Base-by-base conservation (phyloP, 768 basidiomycete genomes). In the Inosperma sp. region DNA sequence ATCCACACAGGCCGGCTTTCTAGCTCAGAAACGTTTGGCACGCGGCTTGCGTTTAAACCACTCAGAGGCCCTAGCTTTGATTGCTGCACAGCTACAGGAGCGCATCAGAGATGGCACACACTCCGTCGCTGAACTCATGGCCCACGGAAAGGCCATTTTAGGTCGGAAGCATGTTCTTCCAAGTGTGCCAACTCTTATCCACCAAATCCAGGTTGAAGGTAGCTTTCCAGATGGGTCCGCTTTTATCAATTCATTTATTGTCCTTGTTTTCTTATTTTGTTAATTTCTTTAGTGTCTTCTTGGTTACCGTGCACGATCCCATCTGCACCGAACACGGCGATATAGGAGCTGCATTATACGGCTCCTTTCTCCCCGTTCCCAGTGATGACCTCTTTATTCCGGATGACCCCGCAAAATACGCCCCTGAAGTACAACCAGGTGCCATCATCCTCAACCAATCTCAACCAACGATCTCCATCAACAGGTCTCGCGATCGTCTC, bases 231-330 rank as follows among this genome's bases (percentile, higher is more conserved):
- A 93, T 56, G 88, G 88, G 93, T 90, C 59, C 35, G 79, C 57
- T 49, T 22, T 22, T 16, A 26, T 19, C 25, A 19, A 26, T 21
- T 17, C 25, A 10, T 12, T 30, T 41, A 12, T 26, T 19, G 30
- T 53, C 21, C 30, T 51, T 29, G 30, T 51, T 49, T 30, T 12
- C n/a, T 45, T 13, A 27, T 21, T 5, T 8, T 37, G 16, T 31
- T 39, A 9, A 10, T 30, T 49, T 40, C 25, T 48, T 59, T 54
- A 88, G 85, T 1, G 88, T 92, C 0, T 99, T 98, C 70, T 79
- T 99, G n/a, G 94, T 98, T 30, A 95, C 95, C 1, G 91, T 98
- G 1, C 94, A 97, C 62, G 87, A 95, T 59, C 95, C 96, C 16
- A 85, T 99, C 55, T 91, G 86, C 64, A 84, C 91, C 0, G 83